These are phyloP conservation scores for Myxozyma vanderwaltii DNA, from an alignment of 805 yeast genomes.

Conservation along the genomic window DNA sequence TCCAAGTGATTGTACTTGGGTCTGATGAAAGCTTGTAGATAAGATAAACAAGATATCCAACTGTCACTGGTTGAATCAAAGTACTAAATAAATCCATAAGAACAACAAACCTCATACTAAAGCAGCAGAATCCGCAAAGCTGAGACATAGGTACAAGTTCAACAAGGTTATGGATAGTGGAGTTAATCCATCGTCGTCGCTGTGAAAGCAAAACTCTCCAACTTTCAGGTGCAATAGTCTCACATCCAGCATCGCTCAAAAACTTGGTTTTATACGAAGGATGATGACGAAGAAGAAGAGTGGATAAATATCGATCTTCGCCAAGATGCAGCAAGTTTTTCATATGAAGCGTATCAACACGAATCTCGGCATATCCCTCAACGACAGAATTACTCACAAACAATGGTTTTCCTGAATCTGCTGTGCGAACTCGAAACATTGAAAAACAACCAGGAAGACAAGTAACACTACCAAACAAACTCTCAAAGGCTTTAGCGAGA, in stretches of 20 bases:
- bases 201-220: conserved; percentile 62
- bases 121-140: conserved; percentile 67
- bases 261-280: conserved; percentile 59
- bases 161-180: conserved; percentile 63
- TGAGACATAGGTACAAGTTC: conserved; percentile 61
- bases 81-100: conserved; percentile 60
- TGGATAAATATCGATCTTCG: conserved; percentile 61
- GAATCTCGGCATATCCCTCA: conserved; percentile 57
- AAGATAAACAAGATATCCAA: conserved; percentile 52
- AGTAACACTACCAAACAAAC: conserved; percentile 63
- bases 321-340: conserved; percentile 64
- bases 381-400: conserved; percentile 63
- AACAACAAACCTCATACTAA: conserved; percentile 63
- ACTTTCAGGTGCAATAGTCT: conserved; percentile 60
- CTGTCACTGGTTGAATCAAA: conserved; percentile 62
- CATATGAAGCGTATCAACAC: conserved; percentile 59
- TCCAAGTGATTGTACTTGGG: conserved; percentile 54
- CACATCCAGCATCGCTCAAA: conserved; percentile 60
- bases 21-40: conserved; percentile 52
- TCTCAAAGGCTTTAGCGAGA: conserved; percentile 63
- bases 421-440: conserved; percentile 58
- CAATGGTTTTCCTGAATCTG: conserved; percentile 59
- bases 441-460: conserved; percentile 69
- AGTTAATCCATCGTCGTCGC: conserved; percentile 69
- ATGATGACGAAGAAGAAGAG: conserved; percentile 58